A percentile compares a stretch with the other conserved stretches of the same genome.
Evolutionary conservation across 192 early-diverging fungal species (phyloP).

Genomic region (Backusella parvicylindrica): DNA sequence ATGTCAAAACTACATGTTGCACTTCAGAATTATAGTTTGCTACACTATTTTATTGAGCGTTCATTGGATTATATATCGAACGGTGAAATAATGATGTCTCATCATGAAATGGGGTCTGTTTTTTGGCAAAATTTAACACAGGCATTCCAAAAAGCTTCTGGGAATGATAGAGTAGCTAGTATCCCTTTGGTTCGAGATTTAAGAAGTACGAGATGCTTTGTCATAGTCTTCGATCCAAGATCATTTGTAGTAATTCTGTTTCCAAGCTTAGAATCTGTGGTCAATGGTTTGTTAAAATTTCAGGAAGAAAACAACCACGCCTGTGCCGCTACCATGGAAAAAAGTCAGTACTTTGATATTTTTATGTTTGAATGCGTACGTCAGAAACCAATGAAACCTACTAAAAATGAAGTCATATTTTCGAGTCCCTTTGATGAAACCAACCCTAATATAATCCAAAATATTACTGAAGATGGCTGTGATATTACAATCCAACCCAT

Average conservation of each 20-base stretch:
- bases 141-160: slow-evolving; percentile 22
- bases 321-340: slow-evolving; percentile 24
- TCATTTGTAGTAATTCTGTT: slow-evolving; percentile 47
- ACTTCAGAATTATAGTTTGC: slow-evolving; percentile 17
- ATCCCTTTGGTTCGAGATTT: slow-evolving; percentile 30
- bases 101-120: slow-evolving; percentile 30
- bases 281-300: slow-evolving; percentile 13
- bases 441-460: slow-evolving; percentile 2
- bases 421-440: slow-evolving; percentile 4
- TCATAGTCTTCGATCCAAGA: slow-evolving; percentile 42
- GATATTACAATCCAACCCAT: slow-evolving; percentile 5
- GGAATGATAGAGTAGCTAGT: slow-evolving; percentile 27
- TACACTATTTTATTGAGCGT: slow-evolving; percentile 37
- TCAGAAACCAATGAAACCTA: slow-evolving; percentile 36
- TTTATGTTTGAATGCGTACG: slow-evolving; percentile 53
- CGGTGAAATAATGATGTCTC: slow-evolving; percentile 44
- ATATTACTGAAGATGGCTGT: background rate
- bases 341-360: slow-evolving; percentile 3
- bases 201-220: slow-evolving; percentile 47
- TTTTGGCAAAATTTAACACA: slow-evolving; percentile 39
- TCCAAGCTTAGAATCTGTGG: slow-evolving; percentile 35
- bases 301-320: background rate
- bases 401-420: slow-evolving; percentile 6
- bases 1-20: slow-evolving; percentile 5
- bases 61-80: slow-evolving; percentile 41